These are phyloP conservation scores for Fusarium sp. DNA, from an alignment of 2,329 filamentous ascomycete genomes.

Conservation along the genomic window DNA sequence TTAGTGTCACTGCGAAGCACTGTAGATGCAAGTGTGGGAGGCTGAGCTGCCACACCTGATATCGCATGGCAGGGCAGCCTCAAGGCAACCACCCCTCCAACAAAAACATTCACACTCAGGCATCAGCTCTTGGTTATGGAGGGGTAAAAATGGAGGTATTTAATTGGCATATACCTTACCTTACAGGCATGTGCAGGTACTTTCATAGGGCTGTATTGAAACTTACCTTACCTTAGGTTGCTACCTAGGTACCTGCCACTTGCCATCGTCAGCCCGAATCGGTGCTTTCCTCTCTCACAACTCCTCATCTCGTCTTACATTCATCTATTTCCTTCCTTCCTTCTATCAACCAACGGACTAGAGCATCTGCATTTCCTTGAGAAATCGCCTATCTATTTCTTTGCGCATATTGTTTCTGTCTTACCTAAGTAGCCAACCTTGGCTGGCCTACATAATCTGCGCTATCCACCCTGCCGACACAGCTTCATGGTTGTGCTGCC, in stretches of 20 bases:
- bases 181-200: neutral
- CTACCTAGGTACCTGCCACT: neutral
- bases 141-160: neutral
- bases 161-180: neutral
- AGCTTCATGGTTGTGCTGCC: constrained; percentile 5
- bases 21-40: neutral
- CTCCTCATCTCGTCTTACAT: constrained; percentile 8
- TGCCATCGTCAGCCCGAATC: constrained; percentile 15
- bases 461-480: neutral
- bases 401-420: neutral
- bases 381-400: neutral
- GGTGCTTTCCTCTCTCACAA: neutral
- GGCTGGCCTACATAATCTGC: neutral
- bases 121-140: constrained; percentile 15
- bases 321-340: neutral
- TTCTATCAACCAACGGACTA: neutral
- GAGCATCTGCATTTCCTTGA: neutral
- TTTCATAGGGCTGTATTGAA: constrained; percentile 8
- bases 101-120: constrained; percentile 17
- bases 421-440: neutral
- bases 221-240: neutral
- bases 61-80: constrained; percentile 25
- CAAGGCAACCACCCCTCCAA: constrained; percentile 28
- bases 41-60: constrained; percentile 2
- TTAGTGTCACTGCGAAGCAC: neutral